Evolutionary conservation across 257 asterid species (phyloP), one percentile per base, ranked within the genome.

Genomic region (Voacanga thouarsii): DNA sequence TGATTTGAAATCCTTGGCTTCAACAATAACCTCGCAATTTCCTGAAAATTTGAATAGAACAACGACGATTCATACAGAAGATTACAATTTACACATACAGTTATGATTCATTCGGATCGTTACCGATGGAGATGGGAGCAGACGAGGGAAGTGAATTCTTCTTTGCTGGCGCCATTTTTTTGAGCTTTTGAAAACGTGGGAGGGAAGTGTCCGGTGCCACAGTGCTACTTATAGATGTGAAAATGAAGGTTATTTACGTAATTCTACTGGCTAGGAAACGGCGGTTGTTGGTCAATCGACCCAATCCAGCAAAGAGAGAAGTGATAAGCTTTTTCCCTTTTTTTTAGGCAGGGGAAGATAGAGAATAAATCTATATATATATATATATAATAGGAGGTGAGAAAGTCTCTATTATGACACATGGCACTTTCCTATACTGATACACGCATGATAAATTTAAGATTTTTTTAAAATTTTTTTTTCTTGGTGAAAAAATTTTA

Each of bases 1-100:
- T 43, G 92, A 80, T 3, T 82, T 84, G 79, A 89, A 90, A 10
- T 83, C 85, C 80, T 66, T 82, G 21, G 94, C 92, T 67, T 87
- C 92, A 78, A 92, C 92, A 53, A 60, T 44, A 21, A 93, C 93
- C 81, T 90, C 81, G 82, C 96, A 92, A 61, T 91, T 92, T 60
- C 96, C 97, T 91, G 86, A 55, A 43, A 60, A 71, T 78, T 78
- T 26, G 26, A 68, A 63, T 51, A n/a, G 9, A 72, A 71, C 45
- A 65, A 26, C 49, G 55, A 8, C 15, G 0, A 12, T 66, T n/a
- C 12, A 26, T 14, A 11, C 10, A 14, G 26, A 59, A 77, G 49
- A 21, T 16, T 24, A 76, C 37, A 7, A n/a, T 24, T 53, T 23
- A 23, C 21, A 16, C 23, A 53, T 45, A 23, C 9, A 49, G 26